phyloP scores from a whole-genome alignment of 192 early-diverging fungal species.

The Coemansia sp. region DNA sequence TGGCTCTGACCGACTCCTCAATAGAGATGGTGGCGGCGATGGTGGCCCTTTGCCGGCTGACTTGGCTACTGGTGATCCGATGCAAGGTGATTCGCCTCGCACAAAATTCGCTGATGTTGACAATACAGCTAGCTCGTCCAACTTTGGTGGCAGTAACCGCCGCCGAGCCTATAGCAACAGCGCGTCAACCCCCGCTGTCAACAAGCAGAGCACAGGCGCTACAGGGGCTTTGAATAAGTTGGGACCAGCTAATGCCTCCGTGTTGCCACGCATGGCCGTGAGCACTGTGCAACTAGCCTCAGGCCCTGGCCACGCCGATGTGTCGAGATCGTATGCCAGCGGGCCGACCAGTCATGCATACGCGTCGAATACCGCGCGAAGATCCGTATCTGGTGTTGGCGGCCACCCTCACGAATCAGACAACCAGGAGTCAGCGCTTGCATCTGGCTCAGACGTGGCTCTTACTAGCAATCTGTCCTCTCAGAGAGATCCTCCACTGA shows the following conservation, averaged over 20 bases:
- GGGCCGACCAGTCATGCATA: neutral
- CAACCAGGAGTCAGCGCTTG: neutral
- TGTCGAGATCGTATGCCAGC: neutral
- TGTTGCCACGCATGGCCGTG: conserved; percentile 13
- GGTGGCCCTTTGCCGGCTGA: neutral
- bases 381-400: conserved; percentile 8
- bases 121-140: neutral
- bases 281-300: neutral
- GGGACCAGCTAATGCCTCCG: conserved; percentile 4
- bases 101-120: neutral
- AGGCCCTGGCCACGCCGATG: neutral
- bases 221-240: neutral
- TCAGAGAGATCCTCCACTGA: conserved; percentile 34
- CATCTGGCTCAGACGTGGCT: conserved; percentile 8
- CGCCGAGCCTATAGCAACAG: conserved; percentile 10
- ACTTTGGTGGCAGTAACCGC: neutral
- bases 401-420: conserved; percentile 5
- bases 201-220: neutral
- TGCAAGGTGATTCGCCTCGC: neutral
- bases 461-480: conserved; percentile 41
- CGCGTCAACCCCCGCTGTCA: conserved; percentile 24
- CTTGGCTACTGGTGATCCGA: neutral
- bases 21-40: neutral
- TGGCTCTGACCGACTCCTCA: neutral
- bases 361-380: conserved; percentile 11